A percentile compares a stretch with the other conserved stretches of the same genome.
Evolutionary conservation across 257 asterid species (phyloP).

Genomic region (Ajuga chamaepitys): DNA sequence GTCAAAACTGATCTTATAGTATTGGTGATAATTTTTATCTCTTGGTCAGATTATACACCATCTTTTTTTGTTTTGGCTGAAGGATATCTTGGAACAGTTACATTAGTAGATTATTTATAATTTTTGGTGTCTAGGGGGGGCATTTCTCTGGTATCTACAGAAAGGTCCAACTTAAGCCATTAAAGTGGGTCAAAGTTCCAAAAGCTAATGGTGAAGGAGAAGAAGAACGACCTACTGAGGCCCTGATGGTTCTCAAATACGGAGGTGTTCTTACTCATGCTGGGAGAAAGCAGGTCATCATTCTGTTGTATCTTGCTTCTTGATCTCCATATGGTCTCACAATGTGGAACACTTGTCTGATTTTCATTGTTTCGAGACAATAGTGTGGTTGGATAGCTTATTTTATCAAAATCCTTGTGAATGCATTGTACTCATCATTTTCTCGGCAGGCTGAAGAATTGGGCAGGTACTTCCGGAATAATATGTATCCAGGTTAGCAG

Average conservation of each 20-base stretch:
- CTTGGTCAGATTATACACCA: neutral
- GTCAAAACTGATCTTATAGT: neutral
- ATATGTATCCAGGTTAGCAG: conserved; percentile 91
- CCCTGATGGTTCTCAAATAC: conserved; percentile 96
- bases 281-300: conserved; percentile 93
- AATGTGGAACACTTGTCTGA: neutral
- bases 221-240: conserved; percentile 95
- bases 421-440: conserved; percentile 9
- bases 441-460: conserved; percentile 91
- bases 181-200: conserved; percentile 77
- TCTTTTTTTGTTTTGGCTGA: neutral
- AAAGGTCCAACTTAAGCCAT: conserved; percentile 95
- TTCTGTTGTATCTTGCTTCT: conserved; percentile 9
- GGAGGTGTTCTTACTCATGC: conserved; percentile 99
- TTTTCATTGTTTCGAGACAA: conserved; percentile 1
- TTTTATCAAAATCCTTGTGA: neutral
- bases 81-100: conserved; percentile 9
- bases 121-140: conserved; percentile 63
- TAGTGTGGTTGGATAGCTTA: conserved; percentile 4
- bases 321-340: conserved; percentile 5
- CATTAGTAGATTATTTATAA: neutral
- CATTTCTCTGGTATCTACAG: conserved; percentile 98
- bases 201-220: conserved; percentile 81
- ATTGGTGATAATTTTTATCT: neutral
- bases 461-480: conserved; percentile 92